Evolutionary conservation across 1,139 yeast genomes (phyloP), one percentile per base, ranked within the genome.

Genomic region (Geotrichum fermentans): DNA sequence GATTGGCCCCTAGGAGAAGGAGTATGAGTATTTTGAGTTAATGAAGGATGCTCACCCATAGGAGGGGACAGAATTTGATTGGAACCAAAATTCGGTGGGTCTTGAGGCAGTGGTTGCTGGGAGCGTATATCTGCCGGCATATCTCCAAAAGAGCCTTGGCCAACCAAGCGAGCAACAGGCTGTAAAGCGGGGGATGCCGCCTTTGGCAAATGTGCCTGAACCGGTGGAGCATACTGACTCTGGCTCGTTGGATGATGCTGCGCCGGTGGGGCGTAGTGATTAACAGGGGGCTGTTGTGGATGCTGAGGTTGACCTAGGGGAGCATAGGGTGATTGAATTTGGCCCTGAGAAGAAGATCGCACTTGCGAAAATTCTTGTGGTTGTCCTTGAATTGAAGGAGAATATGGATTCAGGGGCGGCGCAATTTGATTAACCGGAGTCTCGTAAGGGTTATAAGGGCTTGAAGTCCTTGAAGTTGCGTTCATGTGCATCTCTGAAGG

Each of bases 111-210:
- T 24, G 28, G 8, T 24, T 6, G 28, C 10, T 6, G 28, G 10
- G 28, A 10, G 6, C 10, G 28, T 10, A 24, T 24, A 10, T 24
- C 28, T 18, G 54, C 50, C 14, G 61, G 60, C 49, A 54, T 47
- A 36, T 55, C 58, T 11, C 61, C 58, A 39, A 51, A 49, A 7
- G 56, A 50, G 4, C 52, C 40, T 29, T 7, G 14, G 21, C 11
- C n/a, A 17, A 20, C 28, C 5, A 45, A 14, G n/a, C 18, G 18
- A 3, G 49, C 40, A n/a, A 40, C 39, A 29, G 43, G 48, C 20
- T 45, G 43, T 11, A 39, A 14, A 6, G 28, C 28, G 28, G 28
- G 28, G 28, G 28, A 24, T 10, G 28, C 28, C 8, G 28, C 28
- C 28, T 24, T 24, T 6, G 28, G 16, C 18, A 18, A n/a, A n/a